Base-by-base conservation (phyloP, 1,284 basidiomycete genomes). In the Ustilago tritici region DNA sequence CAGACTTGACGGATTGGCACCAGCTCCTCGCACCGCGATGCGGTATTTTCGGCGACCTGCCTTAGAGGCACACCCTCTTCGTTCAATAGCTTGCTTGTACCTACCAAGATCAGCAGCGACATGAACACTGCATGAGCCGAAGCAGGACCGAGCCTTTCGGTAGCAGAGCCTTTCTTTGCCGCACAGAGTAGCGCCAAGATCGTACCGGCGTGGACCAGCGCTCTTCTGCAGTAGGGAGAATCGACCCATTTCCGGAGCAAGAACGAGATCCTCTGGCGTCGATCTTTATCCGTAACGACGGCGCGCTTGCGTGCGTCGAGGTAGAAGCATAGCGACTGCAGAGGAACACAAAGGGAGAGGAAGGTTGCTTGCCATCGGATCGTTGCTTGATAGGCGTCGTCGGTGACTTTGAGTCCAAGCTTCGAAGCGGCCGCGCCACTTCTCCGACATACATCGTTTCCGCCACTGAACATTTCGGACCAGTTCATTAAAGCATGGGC, bases 401-500 rank as follows among this genome's bases (percentile, higher is more conserved):
- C 74, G 9, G 50, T 61, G 12, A 76, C 4, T 15, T 57, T 68
- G 63, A 69, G 65, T 17, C 65, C 65, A 12, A 47, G 46, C 17
- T 50, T 50, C 7, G 43, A 28, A 19, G 50, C 61, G 7, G 34
- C 55, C 2, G 53, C 56, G 17, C 46, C 52, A 41, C 38, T 43
- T 5, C 36, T 49, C 6, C 47, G 59, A 28, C 61, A 54, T 12
- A 41, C 64, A 7, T 60, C 61, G 35, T 67, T 55, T 54, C 64
- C 52, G n/a, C 68, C 65, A 49, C 68, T 65, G 66, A 69, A 69
- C 65, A 69, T 72, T n/a, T 65, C 74, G 1, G 65, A 72, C 74
- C 74, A 76, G 34, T 76, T 76, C 70, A 76, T 69, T 52, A 76
- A 56, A 11, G 69, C 74, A 19, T 76, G 74, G 0, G 70, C 70